Evolutionary conservation across 768 basidiomycete genomes (phyloP), one percentile per base, ranked within the genome.

Genomic region (Pleurotus eryngii): DNA sequence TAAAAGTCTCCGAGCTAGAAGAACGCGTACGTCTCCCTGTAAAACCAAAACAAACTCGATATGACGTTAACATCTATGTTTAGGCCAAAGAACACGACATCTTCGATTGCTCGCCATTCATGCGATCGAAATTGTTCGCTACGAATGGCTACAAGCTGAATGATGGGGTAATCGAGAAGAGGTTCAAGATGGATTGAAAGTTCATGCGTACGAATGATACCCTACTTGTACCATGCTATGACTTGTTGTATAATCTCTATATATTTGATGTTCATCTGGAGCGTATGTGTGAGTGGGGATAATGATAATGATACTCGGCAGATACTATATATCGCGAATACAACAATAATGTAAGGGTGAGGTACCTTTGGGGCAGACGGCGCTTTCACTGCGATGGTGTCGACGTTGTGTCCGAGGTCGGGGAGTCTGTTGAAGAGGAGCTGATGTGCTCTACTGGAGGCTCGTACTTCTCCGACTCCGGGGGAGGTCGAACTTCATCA

Each of bases 51-150:
- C 7, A 30, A 1, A 30, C 30, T 4, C 2, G 30, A 9, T 35
- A 11, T 35, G 30, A 35, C 30, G 30, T 35, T 35, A 3, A 35
- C 30, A 11, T 35, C 30, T 35, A 35, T 35, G 30, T 35, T 35
- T 62, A 96, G 94, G 92, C 95, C 7, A 97, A 96, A 67, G 97
- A 98, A 49, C 88, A 97, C 63, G 97, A 99, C 61, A 98, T 98
- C 49, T 98, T 88, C 67, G 95, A 98, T 67, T 83, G 89, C 30
- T 73, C 81, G 17, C 84, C 93, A 4, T 99, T 98, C 84, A 71
- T 97, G 65, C 81, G 76, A 35, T 95, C 92, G 2, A 87, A 86
- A 61, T 68, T 99, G 24, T 99, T 99, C 71, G 65, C 75, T 14
- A 78, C 91, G 11, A 99, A 99, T 64, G 96, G 96, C 2, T 99